These are phyloP conservation scores for Sporothrix brasiliensis DNA, from an alignment of 2,329 filamentous ascomycete genomes.

Conservation along the genomic window DNA sequence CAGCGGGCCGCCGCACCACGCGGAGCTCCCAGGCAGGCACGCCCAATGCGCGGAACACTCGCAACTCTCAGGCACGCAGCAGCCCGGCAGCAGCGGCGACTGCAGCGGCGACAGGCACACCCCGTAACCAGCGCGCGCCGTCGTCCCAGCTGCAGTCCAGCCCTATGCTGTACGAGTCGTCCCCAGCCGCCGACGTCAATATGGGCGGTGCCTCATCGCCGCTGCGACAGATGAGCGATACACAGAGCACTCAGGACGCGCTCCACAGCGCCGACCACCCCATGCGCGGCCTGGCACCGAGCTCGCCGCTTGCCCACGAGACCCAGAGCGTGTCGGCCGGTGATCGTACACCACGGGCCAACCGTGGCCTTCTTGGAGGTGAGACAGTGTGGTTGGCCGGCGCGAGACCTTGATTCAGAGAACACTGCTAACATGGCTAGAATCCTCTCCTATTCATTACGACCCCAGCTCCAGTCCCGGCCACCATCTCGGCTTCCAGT, in stretches of 20 bases:
- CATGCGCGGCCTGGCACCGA: conserved; percentile 47
- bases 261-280: conserved; percentile 37
- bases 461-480: conserved; percentile 86
- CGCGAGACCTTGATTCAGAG: neutral
- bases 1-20: conserved; percentile 53
- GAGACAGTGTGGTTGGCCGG: neutral
- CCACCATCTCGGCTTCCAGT: conserved; percentile 59
- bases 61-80: conserved; percentile 42
- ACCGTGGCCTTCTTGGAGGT: conserved; percentile 65
- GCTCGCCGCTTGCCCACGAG: conserved; percentile 62
- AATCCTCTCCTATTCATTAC: conserved; percentile 91
- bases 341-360: conserved; percentile 72
- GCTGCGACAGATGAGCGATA: conserved; percentile 60
- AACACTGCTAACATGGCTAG: conserved; percentile 50
- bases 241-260: conserved; percentile 51
- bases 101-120: neutral
- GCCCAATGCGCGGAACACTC: conserved; percentile 42
- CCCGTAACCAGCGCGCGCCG: conserved; percentile 16
- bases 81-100: conserved; percentile 39
- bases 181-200: conserved; percentile 36
- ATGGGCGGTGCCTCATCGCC: conserved; percentile 51
- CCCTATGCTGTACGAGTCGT: conserved; percentile 73
- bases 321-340: conserved; percentile 58
- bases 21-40: conserved; percentile 59
- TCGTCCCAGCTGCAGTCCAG: conserved; percentile 67